Percentiles rank a stretch among this genome's conserved stretches.
These are phyloP conservation scores for Filobasidium wieringae DNA, from an alignment of 768 basidiomycete species.

Conservation along the genomic window DNA sequence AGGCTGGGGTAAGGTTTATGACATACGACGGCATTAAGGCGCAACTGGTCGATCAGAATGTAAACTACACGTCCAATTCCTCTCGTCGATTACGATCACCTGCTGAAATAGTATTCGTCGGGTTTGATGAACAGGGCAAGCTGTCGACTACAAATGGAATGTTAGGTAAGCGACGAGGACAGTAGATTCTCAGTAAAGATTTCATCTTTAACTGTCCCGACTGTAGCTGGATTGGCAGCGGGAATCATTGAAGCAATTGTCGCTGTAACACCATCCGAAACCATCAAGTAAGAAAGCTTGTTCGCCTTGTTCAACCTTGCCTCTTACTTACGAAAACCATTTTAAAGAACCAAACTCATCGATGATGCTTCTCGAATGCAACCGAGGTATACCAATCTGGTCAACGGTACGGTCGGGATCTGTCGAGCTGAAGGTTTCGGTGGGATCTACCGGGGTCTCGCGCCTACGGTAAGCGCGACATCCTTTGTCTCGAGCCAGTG, in stretches of 20 bases:
- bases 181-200: neutral
- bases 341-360: constrained; percentile 82
- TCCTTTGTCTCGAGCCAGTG: neutral
- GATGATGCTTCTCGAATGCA: constrained; percentile 77
- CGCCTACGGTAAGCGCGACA: constrained; percentile 64
- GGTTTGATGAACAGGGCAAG: too few relatives aligned
- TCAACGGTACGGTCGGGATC: constrained; percentile 73
- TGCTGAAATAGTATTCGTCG: too few relatives aligned
- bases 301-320: constrained; percentile 11
- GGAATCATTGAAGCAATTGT: constrained; percentile 86
- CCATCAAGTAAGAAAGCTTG: constrained; percentile 96
- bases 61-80: constrained; percentile 36
- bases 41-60: constrained; percentile 68
- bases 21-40: constrained; percentile 88
- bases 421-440: constrained; percentile 69
- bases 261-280: constrained; percentile 94
- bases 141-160: constrained; percentile 75
- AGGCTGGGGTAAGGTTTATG: constrained; percentile 92
- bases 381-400: constrained; percentile 73
- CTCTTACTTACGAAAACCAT: neutral
- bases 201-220: neutral
- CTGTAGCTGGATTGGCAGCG: constrained; percentile 47
- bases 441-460: constrained; percentile 70
- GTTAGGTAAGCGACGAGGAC: constrained; percentile 46
- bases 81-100: neutral